Base-by-base conservation (phyloP, 2,329 filamentous ascomycete genomes). In the Mariannaea sp. region DNA sequence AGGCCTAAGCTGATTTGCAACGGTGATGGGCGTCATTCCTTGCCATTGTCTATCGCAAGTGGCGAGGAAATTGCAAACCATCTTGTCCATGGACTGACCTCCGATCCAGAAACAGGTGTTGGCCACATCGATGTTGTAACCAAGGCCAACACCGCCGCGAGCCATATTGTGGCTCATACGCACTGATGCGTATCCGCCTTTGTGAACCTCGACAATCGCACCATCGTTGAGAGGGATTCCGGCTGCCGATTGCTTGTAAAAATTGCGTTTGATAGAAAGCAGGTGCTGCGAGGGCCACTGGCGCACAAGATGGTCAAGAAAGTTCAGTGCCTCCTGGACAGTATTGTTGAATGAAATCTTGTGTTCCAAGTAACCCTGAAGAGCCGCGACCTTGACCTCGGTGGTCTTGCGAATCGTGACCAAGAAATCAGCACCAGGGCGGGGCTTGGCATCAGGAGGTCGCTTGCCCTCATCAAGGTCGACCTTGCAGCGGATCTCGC, bases 61-160 rank as follows among this genome's bases (percentile, higher is more conserved):
- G 24, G 56, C 69, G 36, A 71, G 61, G 16, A 70, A 72, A 47
- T 72, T 67, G 68, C 71, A 65, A 39, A 64, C 51, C 2, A 81
- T 51, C 3, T 72, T 61, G 14, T 75, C 72, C 4, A 82, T 45
- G 1, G 66, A 67, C 39, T 75, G 71, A 2, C 67, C 58, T 0
- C 66, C 71, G 0, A 72, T 80, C 88, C 90, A 97, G 75, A 99
- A 99, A 10, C 89, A 89, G 0, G 90, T 89, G 68, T 97, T 96
- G 51, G 92, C 88, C 24, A 96, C 88, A 65, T 99, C 93, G 9
- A 96, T 85, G 63, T 97, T 97, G 68, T 99, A 76, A 0, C 89
- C 84, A 5, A 97, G 78, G 7, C 83, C 84, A 20, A 83, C 80
- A 26, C 82, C 79, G 1, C 76, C 73, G 66, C 80, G 67, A n/a